These are phyloP conservation scores for Pichia deserticola DNA, from an alignment of 805 yeast species.

Conservation along the genomic window DNA sequence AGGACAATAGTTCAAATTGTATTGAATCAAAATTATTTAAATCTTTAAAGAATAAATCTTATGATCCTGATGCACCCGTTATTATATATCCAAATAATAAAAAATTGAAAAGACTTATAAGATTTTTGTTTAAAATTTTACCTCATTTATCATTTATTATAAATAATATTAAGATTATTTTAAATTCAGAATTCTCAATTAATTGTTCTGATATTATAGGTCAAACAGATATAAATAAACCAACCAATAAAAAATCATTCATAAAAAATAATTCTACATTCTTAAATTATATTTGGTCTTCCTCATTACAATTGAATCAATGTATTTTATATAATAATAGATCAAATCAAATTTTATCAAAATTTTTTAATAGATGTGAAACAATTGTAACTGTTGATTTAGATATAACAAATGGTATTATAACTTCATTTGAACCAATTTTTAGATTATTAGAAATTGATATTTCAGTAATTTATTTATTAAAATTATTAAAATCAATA, in stretches of 20 bases:
- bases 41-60: neutral
- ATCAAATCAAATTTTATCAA: constrained; percentile 1
- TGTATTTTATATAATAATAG: neutral
- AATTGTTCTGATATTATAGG: neutral
- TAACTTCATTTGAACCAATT: constrained; percentile 9
- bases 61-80: constrained; percentile 15
- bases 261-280: neutral
- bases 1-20: neutral
- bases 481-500: constrained; percentile 3
- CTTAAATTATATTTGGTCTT: constrained; percentile 1
- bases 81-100: constrained; percentile 13
- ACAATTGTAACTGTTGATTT: constrained; percentile 12
- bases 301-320: constrained; percentile 4
- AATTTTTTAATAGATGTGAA: constrained; percentile 5
- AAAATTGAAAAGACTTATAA: constrained; percentile 8
- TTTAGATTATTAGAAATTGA: constrained; percentile 9
- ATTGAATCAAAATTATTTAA: neutral
- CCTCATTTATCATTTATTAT: constrained; percentile 20
- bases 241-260: constrained; percentile 1
- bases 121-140: constrained; percentile 12
- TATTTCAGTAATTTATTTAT: constrained; percentile 15
- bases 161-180: constrained; percentile 6
- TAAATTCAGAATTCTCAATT: constrained; percentile 3
- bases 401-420: constrained; percentile 15
- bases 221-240: constrained; percentile 6